Conservation (phyloP, 805 yeast species). For the Sungouiella blattae region DNA sequence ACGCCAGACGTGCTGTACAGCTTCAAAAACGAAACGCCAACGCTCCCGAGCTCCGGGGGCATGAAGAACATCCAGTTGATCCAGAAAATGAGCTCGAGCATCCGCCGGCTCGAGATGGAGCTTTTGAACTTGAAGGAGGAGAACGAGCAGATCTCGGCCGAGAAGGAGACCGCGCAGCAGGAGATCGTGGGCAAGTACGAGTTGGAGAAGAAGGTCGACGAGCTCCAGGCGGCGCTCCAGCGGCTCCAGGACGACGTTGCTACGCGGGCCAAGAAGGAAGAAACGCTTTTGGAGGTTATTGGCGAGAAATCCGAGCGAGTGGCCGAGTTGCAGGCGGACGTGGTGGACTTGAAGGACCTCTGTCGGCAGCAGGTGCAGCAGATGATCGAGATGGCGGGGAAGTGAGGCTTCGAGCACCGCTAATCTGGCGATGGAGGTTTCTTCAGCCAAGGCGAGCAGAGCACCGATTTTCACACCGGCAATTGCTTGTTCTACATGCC, state of each 20-base stretch:
- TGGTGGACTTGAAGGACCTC: constrained; percentile 82
- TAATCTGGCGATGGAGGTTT: no score
- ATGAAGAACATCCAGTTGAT: constrained; percentile 54
- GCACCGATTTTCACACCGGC: no score
- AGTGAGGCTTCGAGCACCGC: no score
- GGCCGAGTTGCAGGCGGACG: constrained; percentile 84
- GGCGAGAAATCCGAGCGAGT: constrained; percentile 88
- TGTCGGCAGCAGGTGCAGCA: constrained; percentile 83
- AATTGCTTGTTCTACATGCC: no score
- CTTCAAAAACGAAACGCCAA: constrained; percentile 8
- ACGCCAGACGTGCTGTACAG: constrained; percentile 3
- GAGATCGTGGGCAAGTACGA: constrained; percentile 52
- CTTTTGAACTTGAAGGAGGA: constrained; percentile 63
- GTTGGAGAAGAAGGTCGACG: constrained; percentile 24
- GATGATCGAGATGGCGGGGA: constrained; percentile 35
- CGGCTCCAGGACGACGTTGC: constrained; percentile 29
- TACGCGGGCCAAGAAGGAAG: constrained; percentile 36
- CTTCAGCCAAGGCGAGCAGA: no score
- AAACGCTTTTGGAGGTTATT: constrained; percentile 62
- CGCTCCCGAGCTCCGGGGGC: constrained; percentile 12
- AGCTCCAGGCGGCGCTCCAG: constrained; percentile 27
- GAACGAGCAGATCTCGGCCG: constrained; percentile 46
- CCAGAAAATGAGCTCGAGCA: constrained; percentile 69
- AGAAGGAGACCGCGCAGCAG: constrained; percentile 63
- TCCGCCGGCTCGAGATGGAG: constrained; percentile 80